A percentile compares a stretch with the other conserved stretches of the same genome.
Evolutionary conservation across 2,329 filamentous ascomycete genomes (phyloP).

Genomic region (Cladophialophora bantiana): DNA sequence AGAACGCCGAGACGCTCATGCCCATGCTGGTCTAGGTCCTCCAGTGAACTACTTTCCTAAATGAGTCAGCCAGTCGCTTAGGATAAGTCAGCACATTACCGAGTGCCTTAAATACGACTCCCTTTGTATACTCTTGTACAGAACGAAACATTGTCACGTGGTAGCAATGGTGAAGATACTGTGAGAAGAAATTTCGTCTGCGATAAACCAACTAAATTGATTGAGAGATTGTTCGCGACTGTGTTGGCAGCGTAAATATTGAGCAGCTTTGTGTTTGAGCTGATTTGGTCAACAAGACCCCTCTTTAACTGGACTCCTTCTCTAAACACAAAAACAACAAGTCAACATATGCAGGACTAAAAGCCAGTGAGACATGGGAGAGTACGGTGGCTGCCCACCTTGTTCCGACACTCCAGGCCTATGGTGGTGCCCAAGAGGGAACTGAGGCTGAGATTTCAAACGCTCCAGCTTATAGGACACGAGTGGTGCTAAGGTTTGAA

Average conservation of each 20-base stretch:
- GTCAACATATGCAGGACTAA: neutral
- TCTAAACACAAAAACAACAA: neutral
- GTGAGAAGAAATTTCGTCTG: neutral
- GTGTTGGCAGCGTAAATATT: neutral
- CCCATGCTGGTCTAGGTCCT: neutral
- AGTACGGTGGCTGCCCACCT: neutral
- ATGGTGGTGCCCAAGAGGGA: neutral
- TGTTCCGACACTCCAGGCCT: neutral
- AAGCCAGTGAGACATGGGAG: neutral
- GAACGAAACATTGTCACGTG: neutral
- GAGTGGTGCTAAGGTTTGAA: neutral
- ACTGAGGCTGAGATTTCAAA: neutral
- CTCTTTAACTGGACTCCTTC: neutral
- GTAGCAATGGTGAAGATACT: neutral
- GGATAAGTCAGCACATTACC: constrained; percentile 11
- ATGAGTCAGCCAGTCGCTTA: constrained; percentile 12
- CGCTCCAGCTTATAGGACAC: neutral
- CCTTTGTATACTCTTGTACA: neutral
- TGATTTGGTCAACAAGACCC: neutral
- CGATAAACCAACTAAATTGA: neutral
- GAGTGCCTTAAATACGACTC: neutral
- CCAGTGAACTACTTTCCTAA: neutral
- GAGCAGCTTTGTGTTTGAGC: neutral
- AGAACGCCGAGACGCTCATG: neutral
- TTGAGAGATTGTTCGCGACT: neutral